phyloP scores from a whole-genome alignment of 306 rosid species.

The Pyrus pyrifolia region DNA sequence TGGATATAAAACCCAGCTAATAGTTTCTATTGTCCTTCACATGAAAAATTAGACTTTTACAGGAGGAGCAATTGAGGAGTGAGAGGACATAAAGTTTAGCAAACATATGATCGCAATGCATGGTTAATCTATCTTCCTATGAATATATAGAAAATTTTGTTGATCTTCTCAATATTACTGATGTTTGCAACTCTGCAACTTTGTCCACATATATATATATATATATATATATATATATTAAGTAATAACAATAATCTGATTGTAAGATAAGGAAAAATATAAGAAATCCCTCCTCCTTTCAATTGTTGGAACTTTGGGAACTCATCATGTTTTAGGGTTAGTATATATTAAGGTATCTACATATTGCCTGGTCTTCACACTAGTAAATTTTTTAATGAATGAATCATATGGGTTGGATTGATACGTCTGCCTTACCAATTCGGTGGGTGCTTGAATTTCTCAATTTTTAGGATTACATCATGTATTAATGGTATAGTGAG shows the following conservation, averaged over 20 bases:
- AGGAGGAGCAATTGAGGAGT: not conserved
- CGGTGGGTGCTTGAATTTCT: too few species aligned
- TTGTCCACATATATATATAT: not conserved
- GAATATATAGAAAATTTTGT: not conserved
- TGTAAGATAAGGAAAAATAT: not conserved
- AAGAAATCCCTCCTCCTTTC: not conserved
- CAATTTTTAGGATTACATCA: not conserved
- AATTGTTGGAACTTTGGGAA: not conserved
- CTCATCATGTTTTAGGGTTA: not conserved
- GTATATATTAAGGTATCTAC: not conserved
- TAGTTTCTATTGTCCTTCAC: too few species aligned
- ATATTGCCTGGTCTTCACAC: too few species aligned
- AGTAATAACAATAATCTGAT: not conserved
- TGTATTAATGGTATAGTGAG: not conserved
- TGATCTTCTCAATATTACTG: not conserved
- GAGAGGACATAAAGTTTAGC: not conserved
- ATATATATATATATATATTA: too few species aligned
- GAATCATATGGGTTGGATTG: too few species aligned
- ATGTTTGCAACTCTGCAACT: not conserved
- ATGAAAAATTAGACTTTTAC: not conserved
- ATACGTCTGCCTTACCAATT: too few species aligned
- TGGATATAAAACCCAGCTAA: too few species aligned
- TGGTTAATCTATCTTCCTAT: not conserved
- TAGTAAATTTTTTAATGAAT: too few species aligned
- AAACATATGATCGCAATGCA: not conserved